A percentile compares a stretch with the other conserved stretches of the same genome.
Conservation (phyloP, 2,329 filamentous ascomycete species). For the Plectosphaerella plurivora region DNA sequence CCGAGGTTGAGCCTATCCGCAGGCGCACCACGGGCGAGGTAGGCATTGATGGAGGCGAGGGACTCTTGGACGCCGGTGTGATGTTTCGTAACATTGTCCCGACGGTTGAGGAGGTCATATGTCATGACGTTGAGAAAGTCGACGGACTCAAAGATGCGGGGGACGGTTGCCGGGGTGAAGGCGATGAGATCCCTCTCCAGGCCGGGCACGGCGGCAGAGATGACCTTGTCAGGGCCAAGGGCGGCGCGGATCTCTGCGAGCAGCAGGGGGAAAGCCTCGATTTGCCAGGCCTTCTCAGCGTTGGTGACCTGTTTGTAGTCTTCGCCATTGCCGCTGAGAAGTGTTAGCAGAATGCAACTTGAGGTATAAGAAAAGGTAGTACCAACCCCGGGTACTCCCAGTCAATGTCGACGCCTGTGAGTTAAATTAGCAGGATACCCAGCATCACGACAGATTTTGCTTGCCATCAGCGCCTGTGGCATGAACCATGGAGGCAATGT, state of each 20-base stretch:
- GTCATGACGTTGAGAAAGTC: slow-evolving; percentile 68
- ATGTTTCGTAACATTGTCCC: slow-evolving; percentile 59
- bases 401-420: slow-evolving; percentile 45
- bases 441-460: slow-evolving; percentile 21
- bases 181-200: slow-evolving; percentile 62
- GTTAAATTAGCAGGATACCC: neutral
- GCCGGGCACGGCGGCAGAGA: slow-evolving; percentile 67
- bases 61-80: slow-evolving; percentile 59
- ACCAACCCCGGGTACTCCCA: slow-evolving; percentile 57
- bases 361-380: neutral
- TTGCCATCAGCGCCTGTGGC: slow-evolving; percentile 59
- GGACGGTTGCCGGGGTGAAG: slow-evolving; percentile 54
- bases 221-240: slow-evolving; percentile 51
- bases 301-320: slow-evolving; percentile 66
- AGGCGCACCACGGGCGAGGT: slow-evolving; percentile 50
- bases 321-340: slow-evolving; percentile 56
- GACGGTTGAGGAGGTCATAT: slow-evolving; percentile 68
- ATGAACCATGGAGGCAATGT: slow-evolving; percentile 59
- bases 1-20: slow-evolving; percentile 55
- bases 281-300: slow-evolving; percentile 53
- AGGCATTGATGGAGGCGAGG: slow-evolving; percentile 50
- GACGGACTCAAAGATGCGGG: slow-evolving; percentile 52
- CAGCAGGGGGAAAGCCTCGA: slow-evolving; percentile 58
- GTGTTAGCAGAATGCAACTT: neutral
- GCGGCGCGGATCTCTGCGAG: slow-evolving; percentile 53